Conservation (phyloP, 1,284 basidiomycete species). For the Takashimella tepidaria region DNA sequence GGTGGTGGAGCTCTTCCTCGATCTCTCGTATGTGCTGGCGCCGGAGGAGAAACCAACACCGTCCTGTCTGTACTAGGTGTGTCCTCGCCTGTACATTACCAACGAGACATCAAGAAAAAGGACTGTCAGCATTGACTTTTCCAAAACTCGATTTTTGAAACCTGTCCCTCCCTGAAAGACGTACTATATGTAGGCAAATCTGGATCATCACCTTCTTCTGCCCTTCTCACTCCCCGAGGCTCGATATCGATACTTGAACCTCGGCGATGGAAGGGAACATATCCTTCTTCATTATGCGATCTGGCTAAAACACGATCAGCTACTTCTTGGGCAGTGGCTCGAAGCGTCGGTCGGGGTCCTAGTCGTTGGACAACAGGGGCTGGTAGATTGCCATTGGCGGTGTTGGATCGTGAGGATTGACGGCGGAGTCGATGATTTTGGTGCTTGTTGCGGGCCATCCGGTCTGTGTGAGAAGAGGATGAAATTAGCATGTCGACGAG, state of each 20-base stretch:
- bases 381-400: not conserved
- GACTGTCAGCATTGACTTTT: not conserved
- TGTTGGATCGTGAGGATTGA: too few species aligned
- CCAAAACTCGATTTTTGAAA: too few species aligned
- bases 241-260: not conserved
- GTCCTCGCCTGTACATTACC: not conserved
- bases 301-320: not conserved
- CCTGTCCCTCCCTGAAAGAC: too few species aligned
- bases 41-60: not conserved
- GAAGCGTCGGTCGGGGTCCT: not conserved
- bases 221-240: not conserved
- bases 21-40: not conserved
- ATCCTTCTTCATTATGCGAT: not conserved
- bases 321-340: not conserved
- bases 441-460: not conserved
- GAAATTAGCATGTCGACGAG: not conserved
- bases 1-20: not conserved
- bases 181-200: not conserved
- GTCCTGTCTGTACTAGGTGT: not conserved
- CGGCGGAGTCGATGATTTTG: not conserved
- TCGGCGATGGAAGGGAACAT: not conserved
- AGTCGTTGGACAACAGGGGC: not conserved
- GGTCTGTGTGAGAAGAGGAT: too few species aligned
- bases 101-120: not conserved
- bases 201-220: too few species aligned